phyloP scores from a whole-genome alignment of 2,329 filamentous ascomycete genomes.

The Microdochium trichocladiopsis region DNA sequence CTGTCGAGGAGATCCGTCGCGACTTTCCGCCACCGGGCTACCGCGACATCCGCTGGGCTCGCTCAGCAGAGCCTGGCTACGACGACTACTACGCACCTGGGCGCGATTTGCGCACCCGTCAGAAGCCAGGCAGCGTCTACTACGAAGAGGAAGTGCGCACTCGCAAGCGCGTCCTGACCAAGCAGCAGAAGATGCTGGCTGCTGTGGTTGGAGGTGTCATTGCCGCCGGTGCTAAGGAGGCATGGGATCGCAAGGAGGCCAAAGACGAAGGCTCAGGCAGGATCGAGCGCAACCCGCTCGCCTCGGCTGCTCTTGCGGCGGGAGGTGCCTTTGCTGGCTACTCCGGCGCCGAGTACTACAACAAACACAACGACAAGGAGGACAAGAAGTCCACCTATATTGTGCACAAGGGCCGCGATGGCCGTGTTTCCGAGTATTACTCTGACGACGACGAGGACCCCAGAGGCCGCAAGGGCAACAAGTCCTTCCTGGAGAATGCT shows the following conservation, averaged over 20 bases:
- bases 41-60: conserved; percentile 49
- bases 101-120: conserved; percentile 34
- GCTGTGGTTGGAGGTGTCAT: conserved; percentile 59
- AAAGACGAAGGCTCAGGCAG: conserved; percentile 37
- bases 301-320: conserved; percentile 54
- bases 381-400: conserved; percentile 47
- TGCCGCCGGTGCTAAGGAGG: conserved; percentile 58
- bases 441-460: conserved; percentile 48
- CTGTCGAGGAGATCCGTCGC: conserved; percentile 74
- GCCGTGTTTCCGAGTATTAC: conserved; percentile 46
- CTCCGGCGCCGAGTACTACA: conserved; percentile 56
- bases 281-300: conserved; percentile 51
- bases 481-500: conserved; percentile 57
- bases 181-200: conserved; percentile 60
- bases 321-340: conserved; percentile 59
- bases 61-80: conserved; percentile 55
- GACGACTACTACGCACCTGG: conserved; percentile 51
- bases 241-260: conserved; percentile 56
- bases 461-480: conserved; percentile 53
- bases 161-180: conserved; percentile 45
- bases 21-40: conserved; percentile 72
- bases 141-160: conserved; percentile 52
- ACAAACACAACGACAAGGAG: conserved; percentile 48
- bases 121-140: conserved; percentile 40
- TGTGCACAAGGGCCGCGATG: conserved; percentile 46